Evolutionary conservation across 129 eudicot genomes (phyloP).

Genomic region (Daucus carota): DNA sequence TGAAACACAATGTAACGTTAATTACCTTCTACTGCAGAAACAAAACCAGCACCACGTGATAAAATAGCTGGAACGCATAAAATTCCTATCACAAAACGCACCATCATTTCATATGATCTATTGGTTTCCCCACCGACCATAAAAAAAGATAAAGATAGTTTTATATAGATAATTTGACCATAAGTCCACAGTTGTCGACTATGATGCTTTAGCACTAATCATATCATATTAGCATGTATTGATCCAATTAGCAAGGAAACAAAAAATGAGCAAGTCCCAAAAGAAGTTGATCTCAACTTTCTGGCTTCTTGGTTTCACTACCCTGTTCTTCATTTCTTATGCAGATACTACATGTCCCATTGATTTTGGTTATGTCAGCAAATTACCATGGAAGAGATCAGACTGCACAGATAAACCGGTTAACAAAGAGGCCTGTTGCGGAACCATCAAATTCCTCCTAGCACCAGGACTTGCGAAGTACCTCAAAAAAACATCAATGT

Average conservation of each 20-base stretch:
- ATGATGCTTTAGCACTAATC: not conserved
- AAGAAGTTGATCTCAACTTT: not conserved
- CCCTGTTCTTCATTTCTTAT: slow-evolving; percentile 7
- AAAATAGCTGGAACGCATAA: not conserved
- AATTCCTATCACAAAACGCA: not conserved
- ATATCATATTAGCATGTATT: not conserved
- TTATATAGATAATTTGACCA: not conserved
- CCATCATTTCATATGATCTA: too few species aligned
- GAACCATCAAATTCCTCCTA: slow-evolving; percentile 26
- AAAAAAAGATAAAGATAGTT: not conserved
- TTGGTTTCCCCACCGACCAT: not conserved
- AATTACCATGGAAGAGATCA: slow-evolving; percentile 56
- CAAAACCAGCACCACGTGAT: not conserved
- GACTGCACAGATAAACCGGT: slow-evolving; percentile 23
- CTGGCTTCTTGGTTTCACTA: slow-evolving; percentile 3
- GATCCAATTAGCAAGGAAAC: not conserved
- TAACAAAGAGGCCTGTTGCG: slow-evolving; percentile 34
- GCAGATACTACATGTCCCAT: slow-evolving; percentile 50
- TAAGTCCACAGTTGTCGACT: not conserved
- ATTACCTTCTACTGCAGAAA: too few species aligned
- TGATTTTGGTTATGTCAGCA: slow-evolving; percentile 42
- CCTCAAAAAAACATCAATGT: slow-evolving; percentile 41
- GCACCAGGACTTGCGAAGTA: slow-evolving; percentile 52
- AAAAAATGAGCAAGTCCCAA: slow-evolving; percentile 8
- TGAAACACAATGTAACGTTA: too few species aligned